These are phyloP conservation scores for Beauveria caledonica DNA, from an alignment of 2,329 filamentous ascomycete species.

Conservation along the genomic window DNA sequence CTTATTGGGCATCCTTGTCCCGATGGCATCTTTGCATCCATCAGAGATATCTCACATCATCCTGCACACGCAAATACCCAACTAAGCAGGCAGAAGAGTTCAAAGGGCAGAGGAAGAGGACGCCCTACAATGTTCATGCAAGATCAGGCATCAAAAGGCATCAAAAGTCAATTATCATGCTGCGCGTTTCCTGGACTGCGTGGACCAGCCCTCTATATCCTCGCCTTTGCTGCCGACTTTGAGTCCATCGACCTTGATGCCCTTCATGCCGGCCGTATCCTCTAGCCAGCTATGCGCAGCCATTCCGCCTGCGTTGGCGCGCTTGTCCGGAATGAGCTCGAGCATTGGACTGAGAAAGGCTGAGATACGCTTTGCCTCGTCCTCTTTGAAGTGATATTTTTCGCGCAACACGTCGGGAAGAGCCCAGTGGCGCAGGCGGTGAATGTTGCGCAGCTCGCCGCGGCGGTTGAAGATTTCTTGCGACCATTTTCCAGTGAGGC, in stretches of 20 bases:
- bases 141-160: not conserved
- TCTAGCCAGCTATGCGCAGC: slow-evolving; percentile 74
- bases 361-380: slow-evolving; percentile 69
- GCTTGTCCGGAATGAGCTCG: slow-evolving; percentile 75
- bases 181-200: slow-evolving; percentile 76
- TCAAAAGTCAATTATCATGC: slow-evolving; percentile 10
- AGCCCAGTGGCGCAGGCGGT: slow-evolving; percentile 91
- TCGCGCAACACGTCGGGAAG: slow-evolving; percentile 86
- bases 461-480: slow-evolving; percentile 99
- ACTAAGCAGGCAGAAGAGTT: not conserved
- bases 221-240: slow-evolving; percentile 77
- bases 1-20: not conserved
- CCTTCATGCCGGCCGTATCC: slow-evolving; percentile 83
- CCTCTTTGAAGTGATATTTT: slow-evolving; percentile 88
- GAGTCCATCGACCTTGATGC: slow-evolving; percentile 62
- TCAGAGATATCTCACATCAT: not conserved
- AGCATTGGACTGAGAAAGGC: slow-evolving; percentile 88
- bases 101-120: not conserved
- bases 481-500: slow-evolving; percentile 89
- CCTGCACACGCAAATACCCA: not conserved
- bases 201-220: slow-evolving; percentile 89
- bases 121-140: not conserved
- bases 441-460: slow-evolving; percentile 94
- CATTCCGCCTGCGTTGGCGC: slow-evolving; percentile 96
- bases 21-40: not conserved